Evolutionary conservation across 1,284 basidiomycete genomes (phyloP), one percentile per base, ranked within the genome.

Genomic region (Ustilago xerochloae): DNA sequence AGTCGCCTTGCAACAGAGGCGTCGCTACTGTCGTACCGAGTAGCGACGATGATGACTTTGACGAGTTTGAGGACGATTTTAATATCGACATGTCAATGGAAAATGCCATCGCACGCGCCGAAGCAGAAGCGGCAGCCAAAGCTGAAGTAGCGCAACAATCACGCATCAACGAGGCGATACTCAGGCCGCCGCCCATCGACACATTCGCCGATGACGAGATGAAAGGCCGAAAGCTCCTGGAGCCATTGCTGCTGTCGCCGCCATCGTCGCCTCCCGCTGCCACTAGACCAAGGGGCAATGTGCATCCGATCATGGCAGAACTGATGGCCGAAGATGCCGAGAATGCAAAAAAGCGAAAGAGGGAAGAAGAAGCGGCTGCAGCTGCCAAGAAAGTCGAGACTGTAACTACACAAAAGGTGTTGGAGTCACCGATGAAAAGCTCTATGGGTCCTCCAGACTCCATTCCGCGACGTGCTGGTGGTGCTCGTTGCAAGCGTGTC

Each of bases 371-470:
- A 16, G 28, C 29, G 6, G 16, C 46, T 4, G 28, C 29, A 4
- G 30, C 22, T 26, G 5, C 38, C 7, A 30, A 39, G 28, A 4
- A 16, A 30, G 6, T 13, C 41, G 22, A 24, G 41, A 22, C 56
- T 26, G 39, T 20, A 12, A 33, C 61, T 4, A 43, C 49, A 4
- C 47, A 29, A 12, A 60, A 51, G 29, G 29, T 24, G 24, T 30
- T 43, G 7, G 60, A 54, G 15, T 69, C 60, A 29, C 60, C 63
- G 3, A 12, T 30, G 24, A 73, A 66, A 33, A 63, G 52, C 43
- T 58, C 60, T 18, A 74, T 74, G 71, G 65, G 71, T 18, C 71
- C 71, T 6, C 71, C 71, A 1, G 65, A 74, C 26, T 74, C 71
- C 18, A 48, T 68, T 3, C 71, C 65, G 24, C 55, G 68, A n/a